These are phyloP conservation scores for Terana coerulea DNA, from an alignment of 768 basidiomycete species.

Conservation along the genomic window DNA sequence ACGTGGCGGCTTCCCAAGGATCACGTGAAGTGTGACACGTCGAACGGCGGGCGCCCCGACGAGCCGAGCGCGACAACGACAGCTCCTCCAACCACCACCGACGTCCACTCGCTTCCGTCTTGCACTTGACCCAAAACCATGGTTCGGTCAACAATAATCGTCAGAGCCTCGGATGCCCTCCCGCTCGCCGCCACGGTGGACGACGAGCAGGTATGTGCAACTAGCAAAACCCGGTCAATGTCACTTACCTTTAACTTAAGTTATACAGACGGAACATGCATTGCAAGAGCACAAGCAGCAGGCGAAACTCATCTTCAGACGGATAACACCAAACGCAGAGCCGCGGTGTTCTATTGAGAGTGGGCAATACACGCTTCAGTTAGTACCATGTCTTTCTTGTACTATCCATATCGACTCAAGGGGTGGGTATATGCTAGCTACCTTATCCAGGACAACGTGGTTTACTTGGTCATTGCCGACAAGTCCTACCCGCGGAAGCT, in stretches of 20 bases:
- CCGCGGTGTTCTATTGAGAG: constrained; percentile 97
- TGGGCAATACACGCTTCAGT: constrained; percentile 95
- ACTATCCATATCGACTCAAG: too few species aligned
- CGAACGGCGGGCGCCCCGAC: constrained; percentile 4
- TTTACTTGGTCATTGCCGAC: constrained; percentile 93
- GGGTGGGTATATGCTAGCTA: constrained; percentile 81
- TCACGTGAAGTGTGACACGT: constrained; percentile 12
- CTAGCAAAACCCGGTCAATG: background rate
- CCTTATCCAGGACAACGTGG: constrained; percentile 90
- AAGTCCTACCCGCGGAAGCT: constrained; percentile 96
- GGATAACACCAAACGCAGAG: constrained; percentile 91
- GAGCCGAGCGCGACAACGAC: constrained; percentile 1
- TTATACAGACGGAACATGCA: constrained; percentile 78
- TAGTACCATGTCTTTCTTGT: constrained; percentile 30
- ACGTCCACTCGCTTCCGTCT: background rate
- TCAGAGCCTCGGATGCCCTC: constrained; percentile 80
- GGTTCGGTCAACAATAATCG: constrained; percentile 87
- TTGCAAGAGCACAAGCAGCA: constrained; percentile 99
- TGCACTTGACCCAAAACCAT: constrained; percentile 35
- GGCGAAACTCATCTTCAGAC: constrained; percentile 92
- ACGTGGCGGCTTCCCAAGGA: background rate
- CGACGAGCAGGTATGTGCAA: constrained; percentile 78
- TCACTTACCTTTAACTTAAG: constrained; percentile 1
- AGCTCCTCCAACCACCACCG: background rate
- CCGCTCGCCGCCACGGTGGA: constrained; percentile 96